Evolutionary conservation across 208 protist species (phyloP).

Genomic region (Leishmania mexicana): DNA sequence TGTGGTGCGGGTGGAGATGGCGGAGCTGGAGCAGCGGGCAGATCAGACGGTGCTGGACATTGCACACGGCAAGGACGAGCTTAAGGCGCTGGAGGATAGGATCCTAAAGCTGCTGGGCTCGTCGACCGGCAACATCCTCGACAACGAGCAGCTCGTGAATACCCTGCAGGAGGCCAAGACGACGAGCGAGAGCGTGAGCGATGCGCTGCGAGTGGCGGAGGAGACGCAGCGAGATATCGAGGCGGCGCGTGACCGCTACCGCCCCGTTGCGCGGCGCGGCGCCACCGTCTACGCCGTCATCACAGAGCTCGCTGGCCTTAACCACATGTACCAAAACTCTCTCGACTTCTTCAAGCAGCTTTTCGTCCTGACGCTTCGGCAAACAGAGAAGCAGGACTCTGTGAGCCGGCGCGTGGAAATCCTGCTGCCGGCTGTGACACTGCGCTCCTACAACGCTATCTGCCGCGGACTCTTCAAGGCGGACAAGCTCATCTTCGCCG

Average conservation of each 20-base stretch:
- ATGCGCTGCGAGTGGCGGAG: constrained; percentile 91
- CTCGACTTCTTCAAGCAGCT: constrained; percentile 94
- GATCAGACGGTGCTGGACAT: constrained; percentile 95
- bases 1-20: constrained; percentile 91
- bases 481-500: constrained; percentile 97
- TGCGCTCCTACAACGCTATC: constrained; percentile 92
- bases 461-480: constrained; percentile 96
- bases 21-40: constrained; percentile 92
- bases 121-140: constrained; percentile 95
- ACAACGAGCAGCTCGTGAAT: constrained; percentile 96
- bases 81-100: constrained; percentile 94
- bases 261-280: constrained; percentile 92
- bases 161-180: constrained; percentile 94
- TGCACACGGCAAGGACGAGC: constrained; percentile 94
- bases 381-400: constrained; percentile 78
- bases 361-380: constrained; percentile 89
- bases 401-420: constrained; percentile 80
- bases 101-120: constrained; percentile 93
- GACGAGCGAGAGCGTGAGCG: constrained; percentile 91
- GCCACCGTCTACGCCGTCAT: constrained; percentile 96
- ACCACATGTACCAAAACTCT: constrained; percentile 96
- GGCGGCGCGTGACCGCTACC: constrained; percentile 91
- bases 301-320: constrained; percentile 86
- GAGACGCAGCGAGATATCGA: constrained; percentile 95
- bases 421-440: constrained; percentile 86